Conservation (phyloP, 1,284 basidiomycete species). For the Trichosporon sp. region DNA sequence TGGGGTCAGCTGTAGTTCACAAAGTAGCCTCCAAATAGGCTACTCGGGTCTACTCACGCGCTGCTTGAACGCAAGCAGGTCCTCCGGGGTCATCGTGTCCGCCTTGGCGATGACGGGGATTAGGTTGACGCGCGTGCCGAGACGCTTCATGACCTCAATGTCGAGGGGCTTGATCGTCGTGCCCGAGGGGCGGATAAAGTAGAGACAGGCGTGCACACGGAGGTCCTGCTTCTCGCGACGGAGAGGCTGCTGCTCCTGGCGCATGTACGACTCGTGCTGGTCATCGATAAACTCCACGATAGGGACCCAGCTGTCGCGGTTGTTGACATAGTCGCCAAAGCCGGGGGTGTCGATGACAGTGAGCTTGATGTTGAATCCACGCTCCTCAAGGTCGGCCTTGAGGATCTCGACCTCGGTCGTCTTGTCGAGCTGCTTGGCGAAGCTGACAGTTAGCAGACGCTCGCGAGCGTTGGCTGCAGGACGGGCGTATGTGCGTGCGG, state of each 20-base stretch:
- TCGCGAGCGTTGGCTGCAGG: not conserved
- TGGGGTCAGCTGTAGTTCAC: constrained; percentile 13
- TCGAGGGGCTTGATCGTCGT: constrained; percentile 98
- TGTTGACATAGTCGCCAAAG: constrained; percentile 99
- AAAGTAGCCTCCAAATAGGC: no score
- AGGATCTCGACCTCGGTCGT: constrained; percentile 96
- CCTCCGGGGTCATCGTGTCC: constrained; percentile 92
- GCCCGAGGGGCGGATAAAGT: constrained; percentile 95
- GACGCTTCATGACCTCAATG: constrained; percentile 98
- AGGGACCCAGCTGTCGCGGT: constrained; percentile 95
- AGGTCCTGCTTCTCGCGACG: constrained; percentile 91
- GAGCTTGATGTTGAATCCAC: constrained; percentile 98
- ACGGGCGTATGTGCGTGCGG: not conserved
- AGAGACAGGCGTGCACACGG: constrained; percentile 94
- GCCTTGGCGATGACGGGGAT: constrained; percentile 98
- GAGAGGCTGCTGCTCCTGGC: constrained; percentile 98
- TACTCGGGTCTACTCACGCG: constrained; percentile 63
- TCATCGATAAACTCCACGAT: constrained; percentile 99
- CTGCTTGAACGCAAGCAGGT: constrained; percentile 89
- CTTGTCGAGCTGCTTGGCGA: constrained; percentile 97
- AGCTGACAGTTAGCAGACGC: constrained; percentile 58
- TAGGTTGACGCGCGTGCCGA: constrained; percentile 92
- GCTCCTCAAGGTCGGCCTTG: constrained; percentile 97
- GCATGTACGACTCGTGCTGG: constrained; percentile 99
- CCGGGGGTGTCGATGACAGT: constrained; percentile 98